Evolutionary conservation across 2,329 filamentous ascomycete genomes (phyloP).

Genomic region (Aspergillus sp.): DNA sequence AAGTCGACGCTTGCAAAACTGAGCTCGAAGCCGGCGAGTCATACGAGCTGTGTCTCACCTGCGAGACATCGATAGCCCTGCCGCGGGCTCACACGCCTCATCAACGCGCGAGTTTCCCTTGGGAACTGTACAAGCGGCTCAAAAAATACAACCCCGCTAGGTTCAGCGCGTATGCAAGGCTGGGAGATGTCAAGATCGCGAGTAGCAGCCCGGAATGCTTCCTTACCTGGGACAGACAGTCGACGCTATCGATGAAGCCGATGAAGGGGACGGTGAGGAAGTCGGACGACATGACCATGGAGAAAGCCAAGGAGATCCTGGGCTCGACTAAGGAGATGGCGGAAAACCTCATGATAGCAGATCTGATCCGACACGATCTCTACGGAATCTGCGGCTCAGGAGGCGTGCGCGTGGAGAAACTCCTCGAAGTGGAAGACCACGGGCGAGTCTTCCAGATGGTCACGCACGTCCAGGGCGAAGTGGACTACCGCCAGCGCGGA

Average conservation of each 20-base stretch:
- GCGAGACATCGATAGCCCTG: conserved; percentile 56
- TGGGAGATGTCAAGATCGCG: conserved; percentile 61
- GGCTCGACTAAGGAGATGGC: conserved; percentile 80
- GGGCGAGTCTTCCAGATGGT: conserved; percentile 87
- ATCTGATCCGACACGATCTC: conserved; percentile 88
- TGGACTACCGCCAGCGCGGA: conserved; percentile 18
- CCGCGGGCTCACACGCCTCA: conserved; percentile 12
- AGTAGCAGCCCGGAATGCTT: conserved; percentile 87
- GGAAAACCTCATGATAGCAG: conserved; percentile 97
- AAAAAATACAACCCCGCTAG: conserved; percentile 67
- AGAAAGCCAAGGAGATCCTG: conserved; percentile 62
- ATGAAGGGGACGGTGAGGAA: conserved; percentile 98
- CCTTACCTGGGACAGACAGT: conserved; percentile 53
- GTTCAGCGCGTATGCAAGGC: conserved; percentile 71
- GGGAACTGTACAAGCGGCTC: conserved; percentile 64
- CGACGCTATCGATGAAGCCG: conserved; percentile 58
- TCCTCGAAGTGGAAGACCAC: conserved; percentile 85
- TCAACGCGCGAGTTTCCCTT: conserved; percentile 39
- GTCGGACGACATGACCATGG: conserved; percentile 55
- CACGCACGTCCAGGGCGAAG: conserved; percentile 66
- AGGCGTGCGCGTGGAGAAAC: conserved; percentile 62
- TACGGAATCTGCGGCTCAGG: conserved; percentile 72
- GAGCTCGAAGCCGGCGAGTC: conserved; percentile 68
- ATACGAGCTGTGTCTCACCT: conserved; percentile 78
- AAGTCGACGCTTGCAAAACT: conserved; percentile 60